A percentile compares a stretch with the other conserved stretches of the same genome.
Evolutionary conservation across 768 basidiomycete species (phyloP).

Genomic region (Amanita polypyramis): DNA sequence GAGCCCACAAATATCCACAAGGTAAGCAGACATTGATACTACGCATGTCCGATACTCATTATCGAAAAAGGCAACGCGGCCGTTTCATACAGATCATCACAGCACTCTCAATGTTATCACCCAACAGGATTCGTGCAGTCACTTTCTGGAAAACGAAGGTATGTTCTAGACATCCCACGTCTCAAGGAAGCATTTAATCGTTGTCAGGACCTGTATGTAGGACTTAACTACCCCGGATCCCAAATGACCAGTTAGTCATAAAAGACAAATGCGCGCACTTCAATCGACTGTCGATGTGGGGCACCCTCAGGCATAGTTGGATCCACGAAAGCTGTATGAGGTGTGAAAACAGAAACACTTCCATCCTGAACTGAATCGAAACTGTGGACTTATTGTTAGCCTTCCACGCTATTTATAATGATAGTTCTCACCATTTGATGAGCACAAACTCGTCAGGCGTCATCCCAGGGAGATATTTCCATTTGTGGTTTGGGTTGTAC

Average conservation of each 20-base stretch:
- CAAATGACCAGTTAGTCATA: no score
- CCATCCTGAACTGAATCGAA: slow-evolving; percentile 31
- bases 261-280: slow-evolving; percentile 42
- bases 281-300: slow-evolving; percentile 38
- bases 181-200: no score
- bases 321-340: slow-evolving; percentile 43
- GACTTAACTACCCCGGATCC: no score
- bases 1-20: slow-evolving; percentile 8
- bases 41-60: not conserved
- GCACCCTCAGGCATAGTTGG: slow-evolving; percentile 32
- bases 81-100: not conserved
- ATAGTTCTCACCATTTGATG: slow-evolving; percentile 35
- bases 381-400: slow-evolving; percentile 12
- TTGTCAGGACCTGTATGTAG: no score
- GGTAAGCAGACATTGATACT: not conserved
- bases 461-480: slow-evolving; percentile 41
- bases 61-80: not conserved
- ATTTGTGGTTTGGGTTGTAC: slow-evolving; percentile 35
- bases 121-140: not conserved
- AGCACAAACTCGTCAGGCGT: slow-evolving; percentile 38
- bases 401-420: not conserved
- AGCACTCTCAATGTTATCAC: not conserved
- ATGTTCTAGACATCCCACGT: no score
- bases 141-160: no score
- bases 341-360: slow-evolving; percentile 34